Conservation (phyloP, 1,139 yeast species). For the Yamadazyma mexicana region DNA sequence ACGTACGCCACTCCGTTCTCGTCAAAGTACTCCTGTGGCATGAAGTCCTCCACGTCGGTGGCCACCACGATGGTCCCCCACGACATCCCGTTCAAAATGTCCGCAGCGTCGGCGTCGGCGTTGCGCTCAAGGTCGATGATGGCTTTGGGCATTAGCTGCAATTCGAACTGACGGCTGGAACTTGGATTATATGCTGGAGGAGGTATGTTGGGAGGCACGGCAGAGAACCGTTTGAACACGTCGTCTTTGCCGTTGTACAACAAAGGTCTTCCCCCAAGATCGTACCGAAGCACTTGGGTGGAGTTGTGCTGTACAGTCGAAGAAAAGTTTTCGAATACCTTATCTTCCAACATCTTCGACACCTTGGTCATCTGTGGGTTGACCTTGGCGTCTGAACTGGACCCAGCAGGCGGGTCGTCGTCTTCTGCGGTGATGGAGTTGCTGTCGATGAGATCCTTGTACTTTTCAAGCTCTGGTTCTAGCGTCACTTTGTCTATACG, state of each 20-base stretch:
- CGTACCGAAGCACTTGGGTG: slow-evolving; percentile 81
- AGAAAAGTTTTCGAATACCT: slow-evolving; percentile 75
- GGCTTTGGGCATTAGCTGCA: slow-evolving; percentile 93
- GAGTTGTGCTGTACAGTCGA: slow-evolving; percentile 78
- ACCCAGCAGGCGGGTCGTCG: too few relatives aligned
- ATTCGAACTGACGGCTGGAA: slow-evolving; percentile 66
- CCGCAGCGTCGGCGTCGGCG: slow-evolving; percentile 29
- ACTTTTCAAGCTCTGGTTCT: slow-evolving; percentile 47
- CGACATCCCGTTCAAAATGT: slow-evolving; percentile 78
- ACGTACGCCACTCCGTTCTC: slow-evolving; percentile 74
- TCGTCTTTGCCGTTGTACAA: slow-evolving; percentile 66
- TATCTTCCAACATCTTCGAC: slow-evolving; percentile 65
- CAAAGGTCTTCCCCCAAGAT: slow-evolving; percentile 71
- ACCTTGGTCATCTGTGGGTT: slow-evolving; percentile 44
- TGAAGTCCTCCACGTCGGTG: slow-evolving; percentile 72
- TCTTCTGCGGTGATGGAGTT: slow-evolving; percentile 32
- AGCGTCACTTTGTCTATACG: slow-evolving; percentile 39
- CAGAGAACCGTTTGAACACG: slow-evolving; percentile 43
- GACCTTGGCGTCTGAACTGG: slow-evolving; percentile 19
- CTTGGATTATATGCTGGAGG: slow-evolving; percentile 63
- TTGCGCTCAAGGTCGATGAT: slow-evolving; percentile 73
- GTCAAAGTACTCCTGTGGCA: slow-evolving; percentile 56
- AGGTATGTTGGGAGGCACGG: slow-evolving; percentile 37
- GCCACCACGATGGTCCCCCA: slow-evolving; percentile 95
- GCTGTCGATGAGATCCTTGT: slow-evolving; percentile 49